Evolutionary conservation across 768 basidiomycete genomes (phyloP).

Genomic region (Lactarius vividus): DNA sequence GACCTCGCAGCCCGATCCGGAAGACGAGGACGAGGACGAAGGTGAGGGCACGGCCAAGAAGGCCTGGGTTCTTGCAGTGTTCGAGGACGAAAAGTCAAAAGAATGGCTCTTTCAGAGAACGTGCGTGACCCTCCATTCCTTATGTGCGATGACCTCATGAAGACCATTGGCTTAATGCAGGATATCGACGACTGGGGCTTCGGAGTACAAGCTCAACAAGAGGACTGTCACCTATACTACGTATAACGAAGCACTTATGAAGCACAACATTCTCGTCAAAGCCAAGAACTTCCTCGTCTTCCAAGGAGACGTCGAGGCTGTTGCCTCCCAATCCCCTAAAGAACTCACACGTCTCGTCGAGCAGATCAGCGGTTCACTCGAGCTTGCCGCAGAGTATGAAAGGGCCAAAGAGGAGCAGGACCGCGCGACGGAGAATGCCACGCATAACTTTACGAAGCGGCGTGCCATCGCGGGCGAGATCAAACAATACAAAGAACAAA

Average conservation of each 20-base stretch:
- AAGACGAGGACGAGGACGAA: slow-evolving; percentile 47
- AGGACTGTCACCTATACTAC: slow-evolving; percentile 79
- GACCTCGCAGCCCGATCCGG: slow-evolving; percentile 38
- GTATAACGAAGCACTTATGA: slow-evolving; percentile 84
- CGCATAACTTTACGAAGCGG: slow-evolving; percentile 91
- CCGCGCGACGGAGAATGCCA: slow-evolving; percentile 89
- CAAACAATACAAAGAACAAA: slow-evolving; percentile 97
- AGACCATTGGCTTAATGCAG: slow-evolving; percentile 42
- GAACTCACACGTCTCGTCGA: slow-evolving; percentile 91
- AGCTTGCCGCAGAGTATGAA: slow-evolving; percentile 86
- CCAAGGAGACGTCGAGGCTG: slow-evolving; percentile 98
- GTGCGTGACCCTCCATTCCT: slow-evolving; percentile 46
- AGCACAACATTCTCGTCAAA: slow-evolving; percentile 95
- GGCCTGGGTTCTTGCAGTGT: slow-evolving; percentile 95
- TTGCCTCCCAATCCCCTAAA: slow-evolving; percentile 90
- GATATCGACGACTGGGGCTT: slow-evolving; percentile 81
- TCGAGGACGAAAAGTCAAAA: slow-evolving; percentile 68
- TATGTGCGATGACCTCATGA: not conserved
- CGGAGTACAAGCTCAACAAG: slow-evolving; percentile 87
- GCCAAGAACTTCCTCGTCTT: slow-evolving; percentile 99
- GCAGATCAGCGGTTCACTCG: slow-evolving; percentile 92
- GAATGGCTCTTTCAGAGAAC: slow-evolving; percentile 92
- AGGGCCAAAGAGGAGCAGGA: slow-evolving; percentile 84
- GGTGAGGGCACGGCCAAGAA: slow-evolving; percentile 86
- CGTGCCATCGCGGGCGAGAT: slow-evolving; percentile 93